phyloP scores from a whole-genome alignment of 2,329 filamentous ascomycete genomes.

The Penicillium sp. region DNA sequence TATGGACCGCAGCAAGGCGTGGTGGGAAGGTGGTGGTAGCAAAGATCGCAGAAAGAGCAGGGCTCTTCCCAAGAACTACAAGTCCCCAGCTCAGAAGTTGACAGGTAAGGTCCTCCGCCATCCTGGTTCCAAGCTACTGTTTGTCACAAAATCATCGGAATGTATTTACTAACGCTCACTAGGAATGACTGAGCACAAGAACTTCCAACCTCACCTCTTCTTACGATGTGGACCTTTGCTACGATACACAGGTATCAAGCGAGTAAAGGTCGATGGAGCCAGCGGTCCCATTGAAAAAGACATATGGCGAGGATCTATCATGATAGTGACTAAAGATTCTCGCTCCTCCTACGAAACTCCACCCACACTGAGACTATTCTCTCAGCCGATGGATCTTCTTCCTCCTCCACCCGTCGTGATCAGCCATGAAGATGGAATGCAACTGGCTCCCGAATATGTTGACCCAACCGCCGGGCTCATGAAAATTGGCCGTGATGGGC shows the following conservation, averaged over 20 bases:
- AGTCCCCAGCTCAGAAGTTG: slow-evolving; percentile 28
- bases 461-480: slow-evolving; percentile 82
- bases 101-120: slow-evolving; percentile 20
- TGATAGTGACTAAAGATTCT: slow-evolving; percentile 86
- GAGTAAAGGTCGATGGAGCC: slow-evolving; percentile 28
- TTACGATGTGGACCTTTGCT: slow-evolving; percentile 84
- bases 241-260: slow-evolving; percentile 78
- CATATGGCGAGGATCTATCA: slow-evolving; percentile 83
- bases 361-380: slow-evolving; percentile 74
- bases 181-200: slow-evolving; percentile 47
- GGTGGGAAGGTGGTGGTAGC: slow-evolving; percentile 63
- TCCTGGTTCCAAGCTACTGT: background rate
- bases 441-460: slow-evolving; percentile 66
- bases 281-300: slow-evolving; percentile 52
- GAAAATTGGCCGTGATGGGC: slow-evolving; percentile 74
- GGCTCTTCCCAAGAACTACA: slow-evolving; percentile 30
- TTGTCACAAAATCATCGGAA: background rate
- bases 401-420: slow-evolving; percentile 67
- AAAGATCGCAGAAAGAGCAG: slow-evolving; percentile 42
- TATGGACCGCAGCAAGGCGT: slow-evolving; percentile 51
- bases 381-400: slow-evolving; percentile 73
- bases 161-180: slow-evolving; percentile 7
- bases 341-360: slow-evolving; percentile 71
- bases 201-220: slow-evolving; percentile 74
- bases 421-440: slow-evolving; percentile 48